Evolutionary conservation across 108 stramenopile species (phyloP).

Genomic region (Fistulifera pelliculosa): DNA sequence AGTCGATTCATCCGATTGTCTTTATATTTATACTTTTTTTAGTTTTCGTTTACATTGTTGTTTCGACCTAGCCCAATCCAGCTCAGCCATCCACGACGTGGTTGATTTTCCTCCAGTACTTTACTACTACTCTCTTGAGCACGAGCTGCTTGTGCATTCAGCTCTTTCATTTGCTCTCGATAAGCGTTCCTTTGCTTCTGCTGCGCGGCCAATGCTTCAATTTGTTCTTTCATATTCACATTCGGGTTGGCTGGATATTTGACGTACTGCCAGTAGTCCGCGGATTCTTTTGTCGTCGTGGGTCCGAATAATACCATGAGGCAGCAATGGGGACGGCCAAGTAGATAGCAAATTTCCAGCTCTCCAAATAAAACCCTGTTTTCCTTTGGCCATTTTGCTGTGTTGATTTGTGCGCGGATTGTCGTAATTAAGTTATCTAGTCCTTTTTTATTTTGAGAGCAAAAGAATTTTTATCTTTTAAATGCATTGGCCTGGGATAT

Average conservation of each 20-base stretch:
- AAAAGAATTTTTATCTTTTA: no score
- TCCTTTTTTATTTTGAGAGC: no score
- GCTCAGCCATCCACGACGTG: neutral
- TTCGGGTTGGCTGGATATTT: constrained; percentile 82
- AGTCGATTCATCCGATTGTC: no score
- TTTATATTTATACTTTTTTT: no score
- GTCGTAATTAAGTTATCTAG: no score
- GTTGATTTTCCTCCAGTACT: neutral
- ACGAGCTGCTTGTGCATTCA: constrained; percentile 30
- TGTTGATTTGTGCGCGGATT: neutral
- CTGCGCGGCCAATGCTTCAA: constrained; percentile 40
- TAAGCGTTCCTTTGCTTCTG: constrained; percentile 44
- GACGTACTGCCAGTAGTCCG: constrained; percentile 84
- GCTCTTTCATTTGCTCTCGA: constrained; percentile 28
- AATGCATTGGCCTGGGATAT: no score
- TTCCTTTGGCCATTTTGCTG: constrained; percentile 61
- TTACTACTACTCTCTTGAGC: constrained; percentile 4
- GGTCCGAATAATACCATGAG: constrained; percentile 62
- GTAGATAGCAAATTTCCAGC: constrained; percentile 74
- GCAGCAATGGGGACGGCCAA: constrained; percentile 63
- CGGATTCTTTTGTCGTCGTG: constrained; percentile 50
- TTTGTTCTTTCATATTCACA: constrained; percentile 64
- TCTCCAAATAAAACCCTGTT: constrained; percentile 62
- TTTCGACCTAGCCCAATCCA: constrained; percentile 1
- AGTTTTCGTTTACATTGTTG: neutral